Evolutionary conservation across 345 rosid genomes (phyloP), one percentile per base, ranked within the genome.

Genomic region (Ricinus communis): DNA sequence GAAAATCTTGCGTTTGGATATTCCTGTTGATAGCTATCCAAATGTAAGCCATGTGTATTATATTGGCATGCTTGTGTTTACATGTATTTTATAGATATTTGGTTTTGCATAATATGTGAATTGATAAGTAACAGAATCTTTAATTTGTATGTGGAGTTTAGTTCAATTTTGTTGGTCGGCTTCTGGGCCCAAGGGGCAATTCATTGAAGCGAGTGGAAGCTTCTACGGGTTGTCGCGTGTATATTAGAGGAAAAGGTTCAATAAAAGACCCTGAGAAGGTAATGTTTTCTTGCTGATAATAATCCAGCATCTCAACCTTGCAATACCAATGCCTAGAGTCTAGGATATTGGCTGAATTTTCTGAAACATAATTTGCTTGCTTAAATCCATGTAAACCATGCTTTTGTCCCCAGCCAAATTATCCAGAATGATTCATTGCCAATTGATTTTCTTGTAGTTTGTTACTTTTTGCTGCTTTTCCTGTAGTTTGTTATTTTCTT

Each of bases 141-240:
- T 56, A 9, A 25, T 24, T 62, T 73, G 50, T 47, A 63, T 62
- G 1, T 69, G 58, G 69, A 65, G 51, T 46, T 64, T 73, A 91
- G 98, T 94, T 91, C 85, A 94, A 91, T 84, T 94, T 94, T 82
- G 98, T 91, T 33, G 97, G 98, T 40, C 84, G 96, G 68, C 96
- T 94, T 81, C 86, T 94, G 27, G 98, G 98, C 67, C 97, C 98
- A 9, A 87, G 97, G 83, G 98, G 98, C 63, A 93, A 91, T 85
- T 94, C 98, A 5, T 77, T 94, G 72, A 94, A 94, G 81, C 89
- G 98, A 64, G 98, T 94, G 31, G 97, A 74, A 67, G 71, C 72
- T 46, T 45, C 71, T 21, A 50, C 62, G 22, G 77, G 77, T 4
- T 74, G 77, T 51, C 77, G 77, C 25, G 72, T 74, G n/a, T 74